Percentiles rank a stretch among this genome's conserved stretches.
phyloP scores from a whole-genome alignment of 2,329 filamentous ascomycete species.

The Xylaria sp. region DNA sequence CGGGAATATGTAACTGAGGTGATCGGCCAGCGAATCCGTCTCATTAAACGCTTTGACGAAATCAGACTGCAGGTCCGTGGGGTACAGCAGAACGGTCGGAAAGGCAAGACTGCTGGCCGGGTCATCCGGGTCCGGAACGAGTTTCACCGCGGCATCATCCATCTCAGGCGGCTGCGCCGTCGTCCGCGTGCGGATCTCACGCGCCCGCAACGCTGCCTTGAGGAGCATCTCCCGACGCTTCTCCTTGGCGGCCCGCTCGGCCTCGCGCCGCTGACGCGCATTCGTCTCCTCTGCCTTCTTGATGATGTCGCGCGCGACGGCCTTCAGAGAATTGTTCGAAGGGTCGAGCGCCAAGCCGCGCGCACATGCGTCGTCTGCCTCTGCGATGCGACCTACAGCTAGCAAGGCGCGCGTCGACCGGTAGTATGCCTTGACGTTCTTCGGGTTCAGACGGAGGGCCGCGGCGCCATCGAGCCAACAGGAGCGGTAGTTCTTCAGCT shows the following conservation, averaged over 20 bases:
- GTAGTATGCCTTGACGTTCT: conserved; percentile 87
- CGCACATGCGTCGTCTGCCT: conserved; percentile 74
- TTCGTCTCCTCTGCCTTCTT: conserved; percentile 52
- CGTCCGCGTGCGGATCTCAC: conserved; percentile 62
- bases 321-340: conserved; percentile 60
- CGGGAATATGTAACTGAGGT: conserved; percentile 80
- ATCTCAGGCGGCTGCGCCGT: conserved; percentile 75
- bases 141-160: conserved; percentile 70
- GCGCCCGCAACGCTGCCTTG: conserved; percentile 58
- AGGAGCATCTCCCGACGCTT: conserved; percentile 57
- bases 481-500: conserved; percentile 80
- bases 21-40: conserved; percentile 66
- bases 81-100: conserved; percentile 81
- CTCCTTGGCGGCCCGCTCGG: conserved; percentile 49
- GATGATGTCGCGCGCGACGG: conserved; percentile 58
- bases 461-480: conserved; percentile 80
- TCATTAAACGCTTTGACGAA: conserved; percentile 87
- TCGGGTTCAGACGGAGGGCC: conserved; percentile 70
- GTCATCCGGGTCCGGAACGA: conserved; percentile 69
- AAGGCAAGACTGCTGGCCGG: conserved; percentile 67
- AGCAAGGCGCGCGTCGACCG: conserved; percentile 74
- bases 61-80: conserved; percentile 73
- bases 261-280: conserved; percentile 50
- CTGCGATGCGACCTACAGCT: conserved; percentile 68
- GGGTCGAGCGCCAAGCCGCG: conserved; percentile 69